Percentiles rank a stretch among this genome's conserved stretches.
These are phyloP conservation scores for Neurospora tetrasperma DNA, from an alignment of 495 filamentous ascomycete species.

Conservation along the genomic window DNA sequence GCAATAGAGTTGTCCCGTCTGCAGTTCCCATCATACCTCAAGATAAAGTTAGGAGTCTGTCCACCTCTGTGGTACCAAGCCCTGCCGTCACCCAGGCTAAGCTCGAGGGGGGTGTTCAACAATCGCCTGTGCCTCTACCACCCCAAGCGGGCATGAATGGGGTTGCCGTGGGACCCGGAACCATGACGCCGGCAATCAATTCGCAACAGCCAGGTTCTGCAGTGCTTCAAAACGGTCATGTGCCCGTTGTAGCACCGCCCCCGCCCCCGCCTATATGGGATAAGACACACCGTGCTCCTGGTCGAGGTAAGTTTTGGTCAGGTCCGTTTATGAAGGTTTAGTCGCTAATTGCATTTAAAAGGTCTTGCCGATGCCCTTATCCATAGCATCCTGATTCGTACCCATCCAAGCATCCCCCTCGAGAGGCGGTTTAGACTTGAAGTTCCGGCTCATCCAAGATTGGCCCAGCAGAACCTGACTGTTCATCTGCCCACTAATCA, in stretches of 20 bases:
- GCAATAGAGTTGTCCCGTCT: slow-evolving; percentile 15
- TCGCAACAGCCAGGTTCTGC: slow-evolving; percentile 21
- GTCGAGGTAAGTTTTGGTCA: slow-evolving; percentile 38
- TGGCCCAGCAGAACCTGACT: slow-evolving; percentile 58
- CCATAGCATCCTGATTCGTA: slow-evolving; percentile 51
- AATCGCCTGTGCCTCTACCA: slow-evolving; percentile 23
- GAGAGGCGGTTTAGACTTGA: slow-evolving; percentile 43
- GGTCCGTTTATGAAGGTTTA: neutral
- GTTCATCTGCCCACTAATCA: slow-evolving; percentile 53
- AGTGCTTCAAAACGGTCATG: slow-evolving; percentile 18
- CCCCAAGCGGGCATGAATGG: neutral
- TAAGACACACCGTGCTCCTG: slow-evolving; percentile 31
- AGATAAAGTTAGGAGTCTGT: slow-evolving; percentile 35
- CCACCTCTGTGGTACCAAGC: slow-evolving; percentile 36
- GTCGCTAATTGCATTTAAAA: slow-evolving; percentile 5
- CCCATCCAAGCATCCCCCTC: slow-evolving; percentile 52
- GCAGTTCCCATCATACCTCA: slow-evolving; percentile 15
- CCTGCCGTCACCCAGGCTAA: slow-evolving; percentile 33
- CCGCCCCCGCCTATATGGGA: slow-evolving; percentile 18
- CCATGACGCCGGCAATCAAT: neutral
- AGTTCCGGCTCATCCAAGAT: slow-evolving; percentile 48
- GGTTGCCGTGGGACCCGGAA: slow-evolving; percentile 1
- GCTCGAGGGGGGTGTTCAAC: slow-evolving; percentile 30
- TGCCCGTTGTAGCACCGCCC: slow-evolving; percentile 1
- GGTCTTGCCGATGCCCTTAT: slow-evolving; percentile 48